Conservation (phyloP, 352 stramenopile genomes). For the Phytophthora uliginosa region DNA sequence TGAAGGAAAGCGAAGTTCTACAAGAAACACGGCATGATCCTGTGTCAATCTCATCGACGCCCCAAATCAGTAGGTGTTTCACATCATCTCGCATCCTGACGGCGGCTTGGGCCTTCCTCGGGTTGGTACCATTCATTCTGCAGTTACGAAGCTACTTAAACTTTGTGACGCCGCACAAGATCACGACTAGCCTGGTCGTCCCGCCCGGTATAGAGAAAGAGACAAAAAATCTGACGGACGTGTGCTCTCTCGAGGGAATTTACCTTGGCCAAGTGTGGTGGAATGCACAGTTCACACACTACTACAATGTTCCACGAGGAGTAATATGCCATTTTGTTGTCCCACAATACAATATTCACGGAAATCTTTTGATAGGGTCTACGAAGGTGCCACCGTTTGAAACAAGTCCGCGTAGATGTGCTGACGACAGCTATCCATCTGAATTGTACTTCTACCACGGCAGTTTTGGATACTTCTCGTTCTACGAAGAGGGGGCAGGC, state of each 20-base stretch:
- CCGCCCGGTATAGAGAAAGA: background rate
- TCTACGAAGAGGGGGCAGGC: constrained; percentile 17
- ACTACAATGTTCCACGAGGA: background rate
- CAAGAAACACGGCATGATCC: background rate
- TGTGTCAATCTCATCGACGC: background rate
- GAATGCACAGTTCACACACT: constrained; percentile 19
- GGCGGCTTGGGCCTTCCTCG: constrained; percentile 6
- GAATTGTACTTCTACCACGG: constrained; percentile 28
- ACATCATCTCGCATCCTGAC: background rate
- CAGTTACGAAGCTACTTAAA: constrained; percentile 17
- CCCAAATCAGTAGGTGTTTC: background rate
- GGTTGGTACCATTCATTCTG: constrained; percentile 8
- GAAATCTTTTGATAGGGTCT: background rate
- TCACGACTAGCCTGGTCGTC: constrained; percentile 5
- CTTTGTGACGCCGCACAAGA: constrained; percentile 13
- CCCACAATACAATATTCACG: constrained; percentile 21
- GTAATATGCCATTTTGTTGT: constrained; percentile 2
- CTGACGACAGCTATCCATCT: background rate
- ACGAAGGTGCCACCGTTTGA: constrained; percentile 5
- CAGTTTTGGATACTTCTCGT: constrained; percentile 23
- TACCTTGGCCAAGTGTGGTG: constrained; percentile 21
- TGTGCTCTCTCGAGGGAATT: constrained; percentile 11
- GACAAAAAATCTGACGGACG: background rate
- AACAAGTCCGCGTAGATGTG: background rate
- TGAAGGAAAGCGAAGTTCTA: background rate